phyloP scores from a whole-genome alignment of 179 eudicot species.

The Carnegiea gigantea region DNA sequence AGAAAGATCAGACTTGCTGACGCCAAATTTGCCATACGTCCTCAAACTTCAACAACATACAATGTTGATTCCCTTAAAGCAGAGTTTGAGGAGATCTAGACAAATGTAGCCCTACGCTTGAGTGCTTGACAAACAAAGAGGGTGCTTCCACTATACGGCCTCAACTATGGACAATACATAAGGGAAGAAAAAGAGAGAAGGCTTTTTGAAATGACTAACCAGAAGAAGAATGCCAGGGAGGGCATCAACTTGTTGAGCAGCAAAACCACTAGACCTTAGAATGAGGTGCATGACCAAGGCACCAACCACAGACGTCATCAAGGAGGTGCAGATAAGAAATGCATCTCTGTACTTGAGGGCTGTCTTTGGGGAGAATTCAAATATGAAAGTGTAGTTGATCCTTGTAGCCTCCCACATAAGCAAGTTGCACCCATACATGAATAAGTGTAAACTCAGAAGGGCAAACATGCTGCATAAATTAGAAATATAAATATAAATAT shows the following conservation, averaged over 20 bases:
- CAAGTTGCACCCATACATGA: slow-evolving; percentile 93
- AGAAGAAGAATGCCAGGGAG: slow-evolving; percentile 79
- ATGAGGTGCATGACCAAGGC: slow-evolving; percentile 85
- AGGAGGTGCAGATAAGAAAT: slow-evolving; percentile 72
- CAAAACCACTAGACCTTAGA: slow-evolving; percentile 57
- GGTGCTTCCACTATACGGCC: not conserved
- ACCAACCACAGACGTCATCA: slow-evolving; percentile 81
- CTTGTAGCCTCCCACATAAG: slow-evolving; percentile 84
- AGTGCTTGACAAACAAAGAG: too few species aligned
- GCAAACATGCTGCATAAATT: slow-evolving; percentile 81
- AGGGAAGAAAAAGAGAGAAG: not conserved
- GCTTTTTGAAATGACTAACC: slow-evolving; percentile 41
- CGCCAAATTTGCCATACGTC: not conserved
- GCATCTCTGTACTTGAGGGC: slow-evolving; percentile 86
- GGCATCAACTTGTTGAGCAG: slow-evolving; percentile 57
- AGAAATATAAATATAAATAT: too few species aligned
- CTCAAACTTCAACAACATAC: not conserved
- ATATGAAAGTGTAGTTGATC: slow-evolving; percentile 86
- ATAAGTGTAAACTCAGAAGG: slow-evolving; percentile 81
- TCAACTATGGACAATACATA: not conserved
- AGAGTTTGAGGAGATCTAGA: not conserved
- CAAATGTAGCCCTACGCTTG: not conserved
- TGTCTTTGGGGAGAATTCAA: slow-evolving; percentile 71
- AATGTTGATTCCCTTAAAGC: not conserved
- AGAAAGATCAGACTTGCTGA: not conserved